phyloP scores from a whole-genome alignment of 2,329 filamentous ascomycete species.

The Neofusicoccum sp. region DNA sequence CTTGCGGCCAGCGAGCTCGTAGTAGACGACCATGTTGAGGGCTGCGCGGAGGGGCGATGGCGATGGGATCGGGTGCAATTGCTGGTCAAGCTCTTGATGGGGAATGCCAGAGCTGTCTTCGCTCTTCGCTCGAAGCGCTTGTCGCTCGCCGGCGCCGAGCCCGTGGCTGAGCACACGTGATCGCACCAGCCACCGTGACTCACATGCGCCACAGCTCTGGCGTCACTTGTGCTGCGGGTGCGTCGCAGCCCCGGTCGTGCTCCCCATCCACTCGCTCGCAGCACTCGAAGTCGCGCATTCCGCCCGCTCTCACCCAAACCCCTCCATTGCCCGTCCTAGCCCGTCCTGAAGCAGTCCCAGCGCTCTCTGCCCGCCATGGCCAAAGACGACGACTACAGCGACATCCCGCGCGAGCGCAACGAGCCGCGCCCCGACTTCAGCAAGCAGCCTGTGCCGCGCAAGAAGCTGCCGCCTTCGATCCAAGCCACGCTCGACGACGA shows the following conservation, averaged over 20 bases:
- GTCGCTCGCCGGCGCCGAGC: constrained; percentile 2
- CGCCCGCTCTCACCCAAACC: not conserved
- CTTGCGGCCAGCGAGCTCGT: constrained; percentile 52
- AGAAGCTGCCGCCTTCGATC: constrained; percentile 53
- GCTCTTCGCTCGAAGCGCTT: constrained; percentile 10
- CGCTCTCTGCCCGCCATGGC: constrained; percentile 30
- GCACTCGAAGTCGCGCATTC: not conserved
- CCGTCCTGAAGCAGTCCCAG: not conserved
- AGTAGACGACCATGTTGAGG: constrained; percentile 54
- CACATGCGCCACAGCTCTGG: not conserved
- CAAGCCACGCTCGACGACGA: constrained; percentile 60
- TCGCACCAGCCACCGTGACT: not conserved
- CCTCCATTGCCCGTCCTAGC: not conserved
- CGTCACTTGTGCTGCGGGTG: not conserved
- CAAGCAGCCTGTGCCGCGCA: constrained; percentile 45
- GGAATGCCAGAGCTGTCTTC: constrained; percentile 14
- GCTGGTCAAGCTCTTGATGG: constrained; percentile 9
- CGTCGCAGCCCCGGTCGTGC: constrained; percentile 1
- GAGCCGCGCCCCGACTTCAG: constrained; percentile 49
- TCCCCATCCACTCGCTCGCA: constrained; percentile 1
- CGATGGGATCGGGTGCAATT: constrained; percentile 19
- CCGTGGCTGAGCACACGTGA: too few species aligned
- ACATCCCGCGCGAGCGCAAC: constrained; percentile 42
- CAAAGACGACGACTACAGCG: constrained; percentile 36
- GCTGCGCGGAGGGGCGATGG: constrained; percentile 27